Conservation (phyloP, 306 rosid genomes). For the Glycyrrhiza uralensis region DNA sequence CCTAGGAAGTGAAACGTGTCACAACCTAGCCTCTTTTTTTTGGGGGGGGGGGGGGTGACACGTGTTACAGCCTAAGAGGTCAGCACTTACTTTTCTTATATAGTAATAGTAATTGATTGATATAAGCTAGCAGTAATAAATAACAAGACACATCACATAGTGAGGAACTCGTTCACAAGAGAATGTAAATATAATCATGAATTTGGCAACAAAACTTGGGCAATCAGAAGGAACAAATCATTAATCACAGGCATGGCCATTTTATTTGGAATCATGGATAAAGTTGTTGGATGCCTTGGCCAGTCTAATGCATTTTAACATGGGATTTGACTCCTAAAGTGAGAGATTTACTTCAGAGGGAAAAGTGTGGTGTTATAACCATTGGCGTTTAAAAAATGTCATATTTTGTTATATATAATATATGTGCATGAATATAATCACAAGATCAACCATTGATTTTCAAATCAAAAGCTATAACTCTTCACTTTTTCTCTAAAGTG, state of each 20-base stretch:
- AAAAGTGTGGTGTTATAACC: not conserved
- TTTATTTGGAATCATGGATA: not conserved
- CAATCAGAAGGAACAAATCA: slow-evolving; percentile 11
- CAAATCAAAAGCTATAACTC: not conserved
- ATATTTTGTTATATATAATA: not conserved
- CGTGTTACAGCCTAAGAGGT: too few species aligned
- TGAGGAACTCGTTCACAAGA: not conserved
- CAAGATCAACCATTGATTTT: not conserved
- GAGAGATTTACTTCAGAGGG: too few species aligned
- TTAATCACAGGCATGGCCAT: not conserved
- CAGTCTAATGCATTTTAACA: not conserved
- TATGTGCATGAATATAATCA: not conserved
- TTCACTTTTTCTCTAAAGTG: not conserved
- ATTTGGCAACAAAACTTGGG: not conserved
- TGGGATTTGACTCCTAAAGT: not conserved
- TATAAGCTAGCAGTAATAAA: not conserved
- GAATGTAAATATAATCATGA: not conserved
- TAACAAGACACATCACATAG: not conserved
- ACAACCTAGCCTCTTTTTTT: too few species aligned
- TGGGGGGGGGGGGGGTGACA: too few species aligned
- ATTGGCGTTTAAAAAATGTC: not conserved
- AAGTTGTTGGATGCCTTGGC: not conserved
- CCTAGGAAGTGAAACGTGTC: too few species aligned
- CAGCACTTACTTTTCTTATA: too few species aligned
- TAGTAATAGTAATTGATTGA: too few species aligned